These are phyloP conservation scores for Colletotrichum euphorbiae DNA, from an alignment of 2,329 filamentous ascomycete species.

Conservation along the genomic window DNA sequence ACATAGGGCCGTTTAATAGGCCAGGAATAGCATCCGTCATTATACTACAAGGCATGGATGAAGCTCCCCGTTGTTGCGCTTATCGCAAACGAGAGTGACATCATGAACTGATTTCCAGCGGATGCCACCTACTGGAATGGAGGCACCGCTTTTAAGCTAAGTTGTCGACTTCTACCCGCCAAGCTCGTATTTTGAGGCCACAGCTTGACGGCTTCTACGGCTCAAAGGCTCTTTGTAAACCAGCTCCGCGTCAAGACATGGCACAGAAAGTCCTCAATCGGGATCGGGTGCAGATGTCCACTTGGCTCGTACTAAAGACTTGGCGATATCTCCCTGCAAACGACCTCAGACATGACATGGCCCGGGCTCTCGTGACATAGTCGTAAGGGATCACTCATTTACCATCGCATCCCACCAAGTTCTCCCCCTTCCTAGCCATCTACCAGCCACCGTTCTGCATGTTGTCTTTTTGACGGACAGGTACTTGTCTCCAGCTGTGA, in stretches of 20 bases:
- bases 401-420: not conserved
- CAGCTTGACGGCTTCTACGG: not conserved
- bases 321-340: constrained; percentile 17
- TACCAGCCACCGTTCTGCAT: not conserved
- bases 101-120: not conserved
- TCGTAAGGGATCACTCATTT: constrained; percentile 19
- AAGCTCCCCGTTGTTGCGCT: not conserved
- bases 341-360: constrained; percentile 13
- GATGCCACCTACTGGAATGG: constrained; percentile 26
- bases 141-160: not conserved
- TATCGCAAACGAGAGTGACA: constrained; percentile 15
- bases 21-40: not conserved
- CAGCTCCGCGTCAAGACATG: constrained; percentile 1
- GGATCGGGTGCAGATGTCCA: constrained; percentile 7
- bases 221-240: not conserved
- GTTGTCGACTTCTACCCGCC: not conserved
- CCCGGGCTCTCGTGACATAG: not conserved
- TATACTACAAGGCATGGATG: not conserved
- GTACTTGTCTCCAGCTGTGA: not conserved
- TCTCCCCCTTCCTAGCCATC: not conserved
- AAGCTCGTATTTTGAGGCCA: constrained; percentile 1
- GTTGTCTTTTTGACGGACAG: not conserved
- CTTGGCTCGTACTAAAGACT: constrained; percentile 2
- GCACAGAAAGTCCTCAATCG: not conserved
- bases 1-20: not conserved